Conservation (phyloP, 257 asterid species). For the Coffea canephora region DNA sequence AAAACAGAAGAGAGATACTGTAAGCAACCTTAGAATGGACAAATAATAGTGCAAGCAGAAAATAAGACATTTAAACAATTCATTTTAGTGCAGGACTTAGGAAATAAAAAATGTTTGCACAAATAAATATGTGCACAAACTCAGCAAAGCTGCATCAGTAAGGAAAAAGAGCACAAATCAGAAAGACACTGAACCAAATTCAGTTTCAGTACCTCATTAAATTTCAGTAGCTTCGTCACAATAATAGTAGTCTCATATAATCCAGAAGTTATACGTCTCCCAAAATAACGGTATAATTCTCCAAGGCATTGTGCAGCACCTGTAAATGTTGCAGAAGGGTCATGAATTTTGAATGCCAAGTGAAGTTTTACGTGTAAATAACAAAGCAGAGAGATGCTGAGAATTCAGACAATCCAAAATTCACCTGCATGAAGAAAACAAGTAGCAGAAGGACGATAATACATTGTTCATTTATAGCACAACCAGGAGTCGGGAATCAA, state of each 20-base stretch:
- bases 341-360: constrained; percentile 9
- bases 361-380: constrained; percentile 7
- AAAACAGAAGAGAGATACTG: background rate
- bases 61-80: background rate
- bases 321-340: constrained; percentile 24
- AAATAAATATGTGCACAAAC: background rate
- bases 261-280: constrained; percentile 84
- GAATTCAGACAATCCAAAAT: background rate
- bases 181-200: constrained; percentile 14
- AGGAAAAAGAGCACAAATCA: constrained; percentile 17
- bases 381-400: constrained; percentile 1
- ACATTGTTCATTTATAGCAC: background rate
- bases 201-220: constrained; percentile 63
- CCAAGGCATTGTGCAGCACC: constrained; percentile 98
- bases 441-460: background rate
- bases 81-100: background rate
- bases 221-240: constrained; percentile 72
- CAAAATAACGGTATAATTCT: constrained; percentile 77
- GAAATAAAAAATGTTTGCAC: background rate
- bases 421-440: background rate
- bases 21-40: background rate
- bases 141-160: background rate
- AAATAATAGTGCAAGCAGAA: background rate
- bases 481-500: background rate
- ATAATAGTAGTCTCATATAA: constrained; percentile 77